Evolutionary conservation across 768 basidiomycete species (phyloP).

Genomic region (Fomitopsis serialis): DNA sequence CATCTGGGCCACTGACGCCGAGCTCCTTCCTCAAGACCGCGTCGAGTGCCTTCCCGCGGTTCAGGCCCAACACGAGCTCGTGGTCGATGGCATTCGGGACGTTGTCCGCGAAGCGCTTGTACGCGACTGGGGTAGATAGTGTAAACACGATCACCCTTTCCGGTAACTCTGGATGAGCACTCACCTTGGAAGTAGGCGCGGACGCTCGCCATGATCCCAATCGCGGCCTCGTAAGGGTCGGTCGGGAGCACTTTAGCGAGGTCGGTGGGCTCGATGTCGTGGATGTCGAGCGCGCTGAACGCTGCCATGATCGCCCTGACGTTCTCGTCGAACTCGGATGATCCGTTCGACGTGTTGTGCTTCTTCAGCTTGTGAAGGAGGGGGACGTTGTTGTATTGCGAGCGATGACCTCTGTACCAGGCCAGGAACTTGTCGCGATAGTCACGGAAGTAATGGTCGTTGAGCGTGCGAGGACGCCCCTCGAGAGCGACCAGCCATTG

Average conservation of each 20-base stretch:
- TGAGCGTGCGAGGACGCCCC: conserved; percentile 20
- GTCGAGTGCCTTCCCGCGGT: conserved; percentile 39
- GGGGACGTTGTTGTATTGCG: not conserved
- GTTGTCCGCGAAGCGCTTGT: conserved; percentile 41
- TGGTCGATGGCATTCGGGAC: conserved; percentile 39
- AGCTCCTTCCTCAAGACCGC: conserved; percentile 42
- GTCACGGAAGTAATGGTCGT: conserved; percentile 17
- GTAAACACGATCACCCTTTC: not conserved
- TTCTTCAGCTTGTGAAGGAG: conserved; percentile 1
- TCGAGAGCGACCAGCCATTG: conserved; percentile 47
- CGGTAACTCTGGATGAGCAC: not conserved
- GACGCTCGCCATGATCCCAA: conserved; percentile 67
- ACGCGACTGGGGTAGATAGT: conserved; percentile 26
- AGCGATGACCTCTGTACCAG: conserved; percentile 36
- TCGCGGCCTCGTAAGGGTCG: conserved; percentile 49
- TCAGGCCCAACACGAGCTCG: conserved; percentile 49
- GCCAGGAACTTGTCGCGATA: conserved; percentile 43
- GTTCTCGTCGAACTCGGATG: conserved; percentile 1
- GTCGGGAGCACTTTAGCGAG: conserved; percentile 44
- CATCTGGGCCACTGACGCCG: conserved; percentile 45
- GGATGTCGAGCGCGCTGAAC: conserved; percentile 26
- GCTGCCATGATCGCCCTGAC: conserved; percentile 30
- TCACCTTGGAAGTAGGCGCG: conserved; percentile 73
- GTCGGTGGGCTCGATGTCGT: conserved; percentile 33
- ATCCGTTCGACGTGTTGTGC: not conserved